These are phyloP conservation scores for Russula abietina DNA, from an alignment of 768 basidiomycete genomes.

Conservation along the genomic window DNA sequence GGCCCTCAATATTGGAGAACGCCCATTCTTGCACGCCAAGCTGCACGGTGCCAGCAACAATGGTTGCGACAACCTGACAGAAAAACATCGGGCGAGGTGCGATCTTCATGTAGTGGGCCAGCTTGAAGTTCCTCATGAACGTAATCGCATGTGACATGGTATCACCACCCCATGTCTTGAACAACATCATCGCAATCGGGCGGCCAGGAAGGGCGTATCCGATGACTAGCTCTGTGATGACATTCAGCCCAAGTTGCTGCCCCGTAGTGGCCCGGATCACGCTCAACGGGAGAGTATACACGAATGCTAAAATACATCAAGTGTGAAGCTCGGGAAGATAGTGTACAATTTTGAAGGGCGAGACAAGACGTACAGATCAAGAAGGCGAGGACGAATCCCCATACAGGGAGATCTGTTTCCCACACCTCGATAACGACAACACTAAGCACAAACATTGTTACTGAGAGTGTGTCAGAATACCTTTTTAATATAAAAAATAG, in stretches of 20 bases:
- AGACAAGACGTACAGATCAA: slow-evolving; percentile 41
- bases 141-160: slow-evolving; percentile 60
- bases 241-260: slow-evolving; percentile 66
- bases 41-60: slow-evolving; percentile 66
- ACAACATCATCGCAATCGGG: slow-evolving; percentile 79
- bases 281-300: slow-evolving; percentile 47
- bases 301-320: slow-evolving; percentile 28
- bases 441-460: slow-evolving; percentile 61
- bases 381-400: slow-evolving; percentile 65
- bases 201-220: slow-evolving; percentile 75
- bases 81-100: slow-evolving; percentile 70
- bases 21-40: slow-evolving; percentile 74
- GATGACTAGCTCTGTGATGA: slow-evolving; percentile 75
- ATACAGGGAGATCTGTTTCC: slow-evolving; percentile 69
- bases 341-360: not conserved
- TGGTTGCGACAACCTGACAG: slow-evolving; percentile 58
- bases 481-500: not conserved
- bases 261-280: slow-evolving; percentile 71
- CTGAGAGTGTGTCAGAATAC: slow-evolving; percentile 27
- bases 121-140: slow-evolving; percentile 74
- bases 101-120: slow-evolving; percentile 67
- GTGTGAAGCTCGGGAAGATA: not conserved
- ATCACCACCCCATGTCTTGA: slow-evolving; percentile 78
- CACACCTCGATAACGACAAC: slow-evolving; percentile 63
- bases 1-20: slow-evolving; percentile 59